Conservation (phyloP, 2,329 filamentous ascomycete genomes). For the Mariannaea elegans region DNA sequence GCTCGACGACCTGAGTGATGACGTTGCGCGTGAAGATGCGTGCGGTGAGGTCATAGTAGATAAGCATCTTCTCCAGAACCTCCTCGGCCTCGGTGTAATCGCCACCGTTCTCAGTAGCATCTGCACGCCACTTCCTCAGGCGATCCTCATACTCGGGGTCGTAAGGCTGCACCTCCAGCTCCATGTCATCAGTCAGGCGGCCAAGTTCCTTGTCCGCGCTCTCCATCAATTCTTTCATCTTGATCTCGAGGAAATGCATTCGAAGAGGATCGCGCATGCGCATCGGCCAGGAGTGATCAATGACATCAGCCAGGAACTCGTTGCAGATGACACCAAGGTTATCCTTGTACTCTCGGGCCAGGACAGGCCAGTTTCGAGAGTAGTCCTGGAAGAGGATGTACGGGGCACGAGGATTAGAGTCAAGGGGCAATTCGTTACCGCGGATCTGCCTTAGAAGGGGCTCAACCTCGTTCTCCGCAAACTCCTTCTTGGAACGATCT, state of each 20-base stretch:
- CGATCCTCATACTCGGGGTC: slow-evolving; percentile 63
- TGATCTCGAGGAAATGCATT: slow-evolving; percentile 57
- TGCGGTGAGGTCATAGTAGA: slow-evolving; percentile 62
- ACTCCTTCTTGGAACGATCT: slow-evolving; percentile 56
- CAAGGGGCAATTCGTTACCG: slow-evolving; percentile 61
- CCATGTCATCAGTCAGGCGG: slow-evolving; percentile 58
- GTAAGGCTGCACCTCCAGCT: slow-evolving; percentile 62
- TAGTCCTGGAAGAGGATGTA: slow-evolving; percentile 65
- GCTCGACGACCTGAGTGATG: slow-evolving; percentile 62
- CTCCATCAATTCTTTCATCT: slow-evolving; percentile 58
- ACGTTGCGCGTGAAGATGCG: slow-evolving; percentile 62
- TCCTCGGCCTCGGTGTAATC: slow-evolving; percentile 61
- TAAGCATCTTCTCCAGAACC: slow-evolving; percentile 64
- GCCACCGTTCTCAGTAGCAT: slow-evolving; percentile 53
- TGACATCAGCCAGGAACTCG: slow-evolving; percentile 61
- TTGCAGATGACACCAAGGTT: slow-evolving; percentile 63
- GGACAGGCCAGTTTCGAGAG: slow-evolving; percentile 60
- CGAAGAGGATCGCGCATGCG: slow-evolving; percentile 62
- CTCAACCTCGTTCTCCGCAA: slow-evolving; percentile 58
- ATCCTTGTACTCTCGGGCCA: slow-evolving; percentile 63
- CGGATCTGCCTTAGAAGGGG: slow-evolving; percentile 59
- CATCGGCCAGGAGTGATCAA: slow-evolving; percentile 59
- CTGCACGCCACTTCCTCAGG: slow-evolving; percentile 56
- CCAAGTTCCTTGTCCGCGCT: slow-evolving; percentile 57
- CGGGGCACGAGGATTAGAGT: slow-evolving; percentile 61